A percentile compares a stretch with the other conserved stretches of the same genome.
Conservation (phyloP, 768 basidiomycete genomes). For the Termitomyces sp. region DNA sequence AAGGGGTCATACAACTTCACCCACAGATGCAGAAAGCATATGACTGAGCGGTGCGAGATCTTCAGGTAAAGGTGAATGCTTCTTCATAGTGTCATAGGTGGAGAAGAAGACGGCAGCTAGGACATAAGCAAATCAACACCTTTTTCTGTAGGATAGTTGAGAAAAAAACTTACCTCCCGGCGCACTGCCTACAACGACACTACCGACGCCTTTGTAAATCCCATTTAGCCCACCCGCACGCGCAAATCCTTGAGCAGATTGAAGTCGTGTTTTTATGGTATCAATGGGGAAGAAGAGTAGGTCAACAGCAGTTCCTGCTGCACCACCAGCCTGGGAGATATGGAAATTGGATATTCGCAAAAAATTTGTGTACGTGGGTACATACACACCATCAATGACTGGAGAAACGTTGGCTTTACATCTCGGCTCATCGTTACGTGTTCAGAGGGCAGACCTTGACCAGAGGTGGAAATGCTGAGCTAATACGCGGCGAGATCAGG, state of each 20-base stretch:
- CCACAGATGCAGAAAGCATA: slow-evolving; percentile 52
- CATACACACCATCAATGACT: slow-evolving; percentile 23
- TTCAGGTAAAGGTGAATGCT: slow-evolving; percentile 53
- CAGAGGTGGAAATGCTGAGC: slow-evolving; percentile 40
- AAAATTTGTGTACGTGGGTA: background rate
- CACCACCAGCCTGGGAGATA: slow-evolving; percentile 45
- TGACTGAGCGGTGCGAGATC: slow-evolving; percentile 57
- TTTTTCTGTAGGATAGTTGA: no score
- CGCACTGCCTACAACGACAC: slow-evolving; percentile 90
- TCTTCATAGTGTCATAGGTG: slow-evolving; percentile 87
- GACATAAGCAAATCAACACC: background rate
- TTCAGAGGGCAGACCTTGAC: no score
- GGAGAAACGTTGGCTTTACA: slow-evolving; percentile 22
- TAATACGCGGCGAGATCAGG: no score
- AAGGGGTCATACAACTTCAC: slow-evolving; percentile 45
- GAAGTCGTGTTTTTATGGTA: slow-evolving; percentile 93
- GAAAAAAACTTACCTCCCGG: slow-evolving; percentile 91
- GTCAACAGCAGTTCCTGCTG: slow-evolving; percentile 93
- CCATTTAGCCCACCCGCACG: slow-evolving; percentile 71
- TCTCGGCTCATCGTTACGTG: no score
- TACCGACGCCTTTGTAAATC: slow-evolving; percentile 91
- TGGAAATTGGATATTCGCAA: background rate
- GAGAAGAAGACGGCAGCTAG: slow-evolving; percentile 94
- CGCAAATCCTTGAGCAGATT: slow-evolving; percentile 82
- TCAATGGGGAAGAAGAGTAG: slow-evolving; percentile 96